Conservation (phyloP, 257 asterid genomes). For the Solanum neorickii region DNA sequence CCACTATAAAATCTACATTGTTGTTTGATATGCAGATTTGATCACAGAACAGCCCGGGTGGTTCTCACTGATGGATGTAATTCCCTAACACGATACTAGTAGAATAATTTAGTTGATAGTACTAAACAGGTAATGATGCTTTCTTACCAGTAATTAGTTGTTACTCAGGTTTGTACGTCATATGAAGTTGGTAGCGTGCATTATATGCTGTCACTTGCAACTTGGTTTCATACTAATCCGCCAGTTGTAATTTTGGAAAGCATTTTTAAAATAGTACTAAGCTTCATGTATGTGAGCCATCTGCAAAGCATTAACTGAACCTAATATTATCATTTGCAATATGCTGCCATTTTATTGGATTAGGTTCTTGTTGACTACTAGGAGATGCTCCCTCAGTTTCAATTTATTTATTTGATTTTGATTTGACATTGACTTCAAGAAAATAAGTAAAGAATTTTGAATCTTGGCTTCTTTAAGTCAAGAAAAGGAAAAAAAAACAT, state of each 20-base stretch:
- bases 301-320: neutral
- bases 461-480: too few species aligned
- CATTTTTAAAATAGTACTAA: neutral
- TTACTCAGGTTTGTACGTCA: neutral
- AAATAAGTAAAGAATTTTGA: too few species aligned
- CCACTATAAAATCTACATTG: neutral
- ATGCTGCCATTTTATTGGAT: neutral
- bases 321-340: neutral
- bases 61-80: conserved; percentile 61
- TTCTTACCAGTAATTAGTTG: conserved; percentile 2
- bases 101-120: conserved; percentile 86
- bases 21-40: conserved; percentile 1
- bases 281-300: neutral
- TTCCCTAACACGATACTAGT: conserved; percentile 72
- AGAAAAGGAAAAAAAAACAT: too few species aligned
- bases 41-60: conserved; percentile 62
- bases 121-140: conserved; percentile 65
- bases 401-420: too few species aligned
- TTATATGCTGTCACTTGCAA: neutral
- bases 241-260: neutral
- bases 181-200: neutral
- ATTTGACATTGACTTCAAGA: too few species aligned
- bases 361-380: neutral
- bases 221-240: neutral
- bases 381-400: neutral